A percentile compares a stretch with the other conserved stretches of the same genome.
Evolutionary conservation across 768 basidiomycete genomes (phyloP).

Genomic region (Paxillus ammoniavirescens): DNA sequence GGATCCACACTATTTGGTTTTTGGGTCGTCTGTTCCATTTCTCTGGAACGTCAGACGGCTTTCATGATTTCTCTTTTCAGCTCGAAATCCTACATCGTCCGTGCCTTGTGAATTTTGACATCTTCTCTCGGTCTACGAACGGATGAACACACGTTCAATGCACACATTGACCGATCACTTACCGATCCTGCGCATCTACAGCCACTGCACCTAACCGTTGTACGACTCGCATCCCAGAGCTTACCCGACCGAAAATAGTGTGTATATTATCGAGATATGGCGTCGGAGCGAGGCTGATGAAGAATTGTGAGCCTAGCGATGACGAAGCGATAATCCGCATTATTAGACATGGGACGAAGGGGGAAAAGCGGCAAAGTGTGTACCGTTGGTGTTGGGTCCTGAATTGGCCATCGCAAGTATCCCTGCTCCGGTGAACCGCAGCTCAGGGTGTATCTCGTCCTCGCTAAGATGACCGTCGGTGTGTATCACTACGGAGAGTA

Average conservation of each 20-base stretch:
- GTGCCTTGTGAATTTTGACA: conserved; percentile 86
- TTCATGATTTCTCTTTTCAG: no score
- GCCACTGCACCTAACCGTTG: conserved; percentile 89
- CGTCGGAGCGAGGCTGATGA: conserved; percentile 81
- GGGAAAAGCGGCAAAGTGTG: not conserved
- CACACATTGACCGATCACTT: conserved; percentile 33
- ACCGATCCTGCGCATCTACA: conserved; percentile 87
- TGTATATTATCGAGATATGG: conserved; percentile 84
- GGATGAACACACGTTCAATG: not conserved
- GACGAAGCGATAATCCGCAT: conserved; percentile 13
- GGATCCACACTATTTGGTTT: no score
- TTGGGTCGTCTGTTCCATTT: no score
- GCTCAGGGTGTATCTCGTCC: conserved; percentile 88
- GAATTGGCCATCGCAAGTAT: conserved; percentile 98
- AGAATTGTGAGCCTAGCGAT: conserved; percentile 85
- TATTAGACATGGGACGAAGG: not conserved
- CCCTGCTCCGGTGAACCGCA: conserved; percentile 94
- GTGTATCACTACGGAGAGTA: not conserved
- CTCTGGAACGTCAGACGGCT: no score
- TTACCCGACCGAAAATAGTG: conserved; percentile 89
- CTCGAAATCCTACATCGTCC: conserved; percentile 15
- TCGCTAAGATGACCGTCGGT: conserved; percentile 47
- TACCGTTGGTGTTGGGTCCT: conserved; percentile 88
- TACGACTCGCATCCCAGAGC: conserved; percentile 87
- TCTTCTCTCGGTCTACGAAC: conserved; percentile 59